Evolutionary conservation across 1,139 yeast species (phyloP).

Genomic region (Suhomyces anneliseae): DNA sequence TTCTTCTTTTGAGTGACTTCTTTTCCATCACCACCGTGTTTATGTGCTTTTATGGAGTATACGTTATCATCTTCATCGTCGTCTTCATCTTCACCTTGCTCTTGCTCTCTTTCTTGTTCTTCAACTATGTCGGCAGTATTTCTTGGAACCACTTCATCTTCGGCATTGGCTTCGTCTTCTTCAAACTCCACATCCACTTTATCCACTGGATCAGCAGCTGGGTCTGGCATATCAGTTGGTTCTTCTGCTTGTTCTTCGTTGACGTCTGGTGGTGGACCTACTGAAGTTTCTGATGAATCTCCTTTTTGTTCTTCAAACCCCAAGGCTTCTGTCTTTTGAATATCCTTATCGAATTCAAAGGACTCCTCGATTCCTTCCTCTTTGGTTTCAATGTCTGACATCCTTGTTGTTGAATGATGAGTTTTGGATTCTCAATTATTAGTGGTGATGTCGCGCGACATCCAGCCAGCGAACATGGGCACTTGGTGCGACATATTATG

Average conservation of each 20-base stretch:
- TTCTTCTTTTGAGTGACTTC: constrained; percentile 42
- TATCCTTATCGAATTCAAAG: constrained; percentile 3
- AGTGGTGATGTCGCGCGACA: constrained; percentile 6
- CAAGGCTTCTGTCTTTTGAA: background rate
- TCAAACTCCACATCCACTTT: background rate
- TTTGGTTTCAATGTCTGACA: constrained; percentile 6
- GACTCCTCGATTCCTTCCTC: constrained; percentile 1
- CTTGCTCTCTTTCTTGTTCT: background rate
- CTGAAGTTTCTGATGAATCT: constrained; percentile 7
- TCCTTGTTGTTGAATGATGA: constrained; percentile 1
- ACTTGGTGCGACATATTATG: background rate
- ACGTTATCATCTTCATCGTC: constrained; percentile 24
- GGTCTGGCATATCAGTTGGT: background rate
- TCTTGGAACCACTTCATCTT: background rate
- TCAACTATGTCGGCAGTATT: background rate
- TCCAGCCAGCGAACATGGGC: background rate
- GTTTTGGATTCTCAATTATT: background rate
- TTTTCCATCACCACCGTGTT: constrained; percentile 18
- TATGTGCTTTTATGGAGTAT: constrained; percentile 35
- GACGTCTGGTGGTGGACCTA: background rate
- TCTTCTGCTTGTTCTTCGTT: constrained; percentile 10
- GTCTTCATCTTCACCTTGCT: background rate
- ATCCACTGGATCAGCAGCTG: background rate
- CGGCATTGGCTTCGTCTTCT: background rate
- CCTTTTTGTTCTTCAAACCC: constrained; percentile 11